Conservation (phyloP, 2,329 filamentous ascomycete species). For the Trichoderma oligosporum region DNA sequence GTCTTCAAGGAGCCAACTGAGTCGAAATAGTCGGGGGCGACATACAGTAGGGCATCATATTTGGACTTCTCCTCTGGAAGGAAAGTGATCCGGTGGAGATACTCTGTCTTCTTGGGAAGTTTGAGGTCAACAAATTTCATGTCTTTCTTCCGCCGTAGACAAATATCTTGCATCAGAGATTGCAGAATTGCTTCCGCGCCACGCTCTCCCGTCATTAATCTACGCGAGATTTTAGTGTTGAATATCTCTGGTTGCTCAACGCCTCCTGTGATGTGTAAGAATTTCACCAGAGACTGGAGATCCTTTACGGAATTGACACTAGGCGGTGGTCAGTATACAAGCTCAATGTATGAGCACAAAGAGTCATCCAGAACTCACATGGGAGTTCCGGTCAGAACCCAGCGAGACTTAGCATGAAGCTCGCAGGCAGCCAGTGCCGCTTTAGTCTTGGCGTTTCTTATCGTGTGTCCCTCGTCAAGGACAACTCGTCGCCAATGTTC, state of each 20-base stretch:
- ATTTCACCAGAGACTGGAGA: slow-evolving; percentile 74
- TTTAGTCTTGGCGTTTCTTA: slow-evolving; percentile 74
- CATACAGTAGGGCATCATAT: slow-evolving; percentile 69
- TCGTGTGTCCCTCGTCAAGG: slow-evolving; percentile 78
- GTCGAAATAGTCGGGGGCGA: slow-evolving; percentile 17
- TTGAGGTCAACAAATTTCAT: slow-evolving; percentile 84
- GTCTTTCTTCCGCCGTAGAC: slow-evolving; percentile 76
- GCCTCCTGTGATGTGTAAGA: slow-evolving; percentile 71
- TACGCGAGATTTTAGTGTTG: slow-evolving; percentile 59
- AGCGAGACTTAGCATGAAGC: slow-evolving; percentile 67
- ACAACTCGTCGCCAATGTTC: slow-evolving; percentile 74
- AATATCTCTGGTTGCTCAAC: slow-evolving; percentile 71
- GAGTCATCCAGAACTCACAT: slow-evolving; percentile 51
- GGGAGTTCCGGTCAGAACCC: slow-evolving; percentile 77
- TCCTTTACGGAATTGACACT: slow-evolving; percentile 76
- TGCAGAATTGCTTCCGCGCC: slow-evolving; percentile 65
- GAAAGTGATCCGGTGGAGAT: slow-evolving; percentile 71
- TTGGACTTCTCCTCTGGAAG: slow-evolving; percentile 68
- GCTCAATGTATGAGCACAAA: background rate
- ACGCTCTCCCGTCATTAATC: slow-evolving; percentile 55
- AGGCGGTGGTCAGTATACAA: slow-evolving; percentile 26
- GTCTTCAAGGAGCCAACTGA: background rate
- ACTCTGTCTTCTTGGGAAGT: slow-evolving; percentile 73
- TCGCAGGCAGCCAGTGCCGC: slow-evolving; percentile 64
- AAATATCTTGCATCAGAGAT: slow-evolving; percentile 74